Percentiles rank a stretch among this genome's conserved stretches.
Conservation (phyloP, 2,329 filamentous ascomycete species). For the Stagonosporopsis tanaceti region DNA sequence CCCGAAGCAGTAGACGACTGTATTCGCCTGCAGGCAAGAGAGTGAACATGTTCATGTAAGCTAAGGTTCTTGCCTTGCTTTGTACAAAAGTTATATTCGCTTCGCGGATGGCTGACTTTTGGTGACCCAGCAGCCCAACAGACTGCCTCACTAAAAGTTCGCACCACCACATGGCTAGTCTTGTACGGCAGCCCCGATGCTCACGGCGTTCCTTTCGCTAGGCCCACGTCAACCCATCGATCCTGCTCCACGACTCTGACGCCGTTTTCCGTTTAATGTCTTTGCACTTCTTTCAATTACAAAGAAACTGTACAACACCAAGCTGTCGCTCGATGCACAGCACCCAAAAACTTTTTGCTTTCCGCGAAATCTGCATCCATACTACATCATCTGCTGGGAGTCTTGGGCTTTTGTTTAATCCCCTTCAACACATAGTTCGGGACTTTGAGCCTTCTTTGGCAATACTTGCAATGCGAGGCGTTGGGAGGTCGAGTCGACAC, state of each 20-base stretch:
- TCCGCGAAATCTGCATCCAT: conserved; percentile 20
- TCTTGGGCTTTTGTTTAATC: conserved; percentile 21
- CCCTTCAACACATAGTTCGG: conserved; percentile 13
- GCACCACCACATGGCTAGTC: conserved; percentile 23
- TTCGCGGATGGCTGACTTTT: conserved; percentile 44
- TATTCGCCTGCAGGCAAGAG: background rate
- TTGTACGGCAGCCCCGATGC: conserved; percentile 23
- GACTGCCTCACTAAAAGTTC: conserved; percentile 32
- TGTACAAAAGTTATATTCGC: conserved; percentile 44
- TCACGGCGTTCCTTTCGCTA: conserved; percentile 48
- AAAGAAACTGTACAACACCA: conserved; percentile 25
- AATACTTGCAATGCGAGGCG: conserved; percentile 21
- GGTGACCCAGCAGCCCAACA: conserved; percentile 33
- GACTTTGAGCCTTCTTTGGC: conserved; percentile 12
- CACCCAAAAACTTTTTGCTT: conserved; percentile 21
- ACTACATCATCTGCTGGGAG: conserved; percentile 30
- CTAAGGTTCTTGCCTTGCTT: conserved; percentile 43
- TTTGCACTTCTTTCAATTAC: conserved; percentile 11
- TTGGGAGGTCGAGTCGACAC: conserved; percentile 9
- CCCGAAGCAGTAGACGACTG: conserved; percentile 42
- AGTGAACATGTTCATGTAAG: conserved; percentile 36
- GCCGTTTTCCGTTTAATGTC: conserved; percentile 16
- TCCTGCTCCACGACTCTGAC: conserved; percentile 1
- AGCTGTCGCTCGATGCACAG: conserved; percentile 14
- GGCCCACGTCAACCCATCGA: conserved; percentile 41